Conservation (phyloP, 1,139 yeast genomes). For the Entelexis sorbosivorans region DNA sequence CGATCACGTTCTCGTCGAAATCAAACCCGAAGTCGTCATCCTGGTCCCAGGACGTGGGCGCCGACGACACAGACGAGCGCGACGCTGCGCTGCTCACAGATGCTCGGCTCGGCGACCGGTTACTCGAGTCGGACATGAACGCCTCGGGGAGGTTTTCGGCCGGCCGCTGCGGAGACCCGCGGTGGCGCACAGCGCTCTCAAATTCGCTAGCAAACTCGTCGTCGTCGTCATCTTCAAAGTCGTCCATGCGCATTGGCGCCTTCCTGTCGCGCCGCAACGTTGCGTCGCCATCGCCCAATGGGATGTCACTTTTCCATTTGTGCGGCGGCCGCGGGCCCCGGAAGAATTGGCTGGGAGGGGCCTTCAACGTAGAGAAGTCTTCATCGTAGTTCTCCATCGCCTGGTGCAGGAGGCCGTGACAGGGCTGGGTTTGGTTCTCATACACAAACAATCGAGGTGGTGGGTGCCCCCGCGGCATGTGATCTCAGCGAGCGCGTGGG, state of each 20-base stretch:
- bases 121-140: slow-evolving; percentile 17
- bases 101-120: slow-evolving; percentile 20
- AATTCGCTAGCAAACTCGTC: slow-evolving; percentile 18
- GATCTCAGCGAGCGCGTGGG: background rate
- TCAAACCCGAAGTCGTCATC: slow-evolving; percentile 21
- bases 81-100: slow-evolving; percentile 20
- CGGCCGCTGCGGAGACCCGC: background rate
- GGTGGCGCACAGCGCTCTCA: slow-evolving; percentile 10
- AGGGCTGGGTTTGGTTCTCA: slow-evolving; percentile 1
- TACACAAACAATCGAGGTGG: background rate
- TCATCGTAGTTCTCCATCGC: slow-evolving; percentile 23
- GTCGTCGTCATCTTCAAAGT: slow-evolving; percentile 7
- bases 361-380: slow-evolving; percentile 21
- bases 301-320: slow-evolving; percentile 19
- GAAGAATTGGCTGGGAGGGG: slow-evolving; percentile 2
- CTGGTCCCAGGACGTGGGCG: slow-evolving; percentile 19
- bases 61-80: slow-evolving; percentile 11
- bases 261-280: slow-evolving; percentile 9
- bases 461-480: background rate
- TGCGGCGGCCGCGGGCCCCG: background rate
- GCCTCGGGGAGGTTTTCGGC: slow-evolving; percentile 12
- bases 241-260: background rate
- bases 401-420: background rate
- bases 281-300: slow-evolving; percentile 17
- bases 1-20: slow-evolving; percentile 7